phyloP scores from a whole-genome alignment of 345 rosid species.

The Chamaenerion angustifolium region DNA sequence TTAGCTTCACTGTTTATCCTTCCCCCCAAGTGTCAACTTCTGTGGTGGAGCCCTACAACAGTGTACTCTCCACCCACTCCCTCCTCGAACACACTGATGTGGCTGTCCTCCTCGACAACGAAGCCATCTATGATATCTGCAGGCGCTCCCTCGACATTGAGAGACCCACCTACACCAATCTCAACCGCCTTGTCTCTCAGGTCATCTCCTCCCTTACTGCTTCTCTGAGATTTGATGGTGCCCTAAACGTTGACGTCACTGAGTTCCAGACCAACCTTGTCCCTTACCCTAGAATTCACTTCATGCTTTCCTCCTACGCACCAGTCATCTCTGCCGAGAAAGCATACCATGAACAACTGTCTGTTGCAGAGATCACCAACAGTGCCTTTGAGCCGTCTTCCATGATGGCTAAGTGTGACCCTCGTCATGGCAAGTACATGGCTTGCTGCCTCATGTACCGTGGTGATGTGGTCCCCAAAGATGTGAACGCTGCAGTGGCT shows the following conservation, averaged over 20 bases:
- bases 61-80: constrained; percentile 44
- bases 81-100: constrained; percentile 54
- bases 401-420: constrained; percentile 54
- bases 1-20: constrained; percentile 43
- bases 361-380: constrained; percentile 52
- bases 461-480: constrained; percentile 51
- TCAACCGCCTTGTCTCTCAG: constrained; percentile 50
- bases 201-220: constrained; percentile 52
- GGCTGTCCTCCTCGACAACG: constrained; percentile 39
- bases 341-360: constrained; percentile 45
- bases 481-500: constrained; percentile 43
- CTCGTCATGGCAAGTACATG: constrained; percentile 58
- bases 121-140: constrained; percentile 49
- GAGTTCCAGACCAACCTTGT: constrained; percentile 57
- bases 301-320: constrained; percentile 52
- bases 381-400: constrained; percentile 48
- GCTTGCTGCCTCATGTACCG: constrained; percentile 52
- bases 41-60: constrained; percentile 46
- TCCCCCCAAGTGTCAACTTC: constrained; percentile 54
- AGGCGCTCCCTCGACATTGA: constrained; percentile 51
- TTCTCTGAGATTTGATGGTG: constrained; percentile 50
- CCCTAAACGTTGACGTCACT: constrained; percentile 47
- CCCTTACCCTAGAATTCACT: constrained; percentile 50
- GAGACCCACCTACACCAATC: constrained; percentile 47
- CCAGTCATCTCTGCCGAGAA: constrained; percentile 47